phyloP scores from a whole-genome alignment of 2,329 filamentous ascomycete genomes.

The Cordyceps javanica region DNA sequence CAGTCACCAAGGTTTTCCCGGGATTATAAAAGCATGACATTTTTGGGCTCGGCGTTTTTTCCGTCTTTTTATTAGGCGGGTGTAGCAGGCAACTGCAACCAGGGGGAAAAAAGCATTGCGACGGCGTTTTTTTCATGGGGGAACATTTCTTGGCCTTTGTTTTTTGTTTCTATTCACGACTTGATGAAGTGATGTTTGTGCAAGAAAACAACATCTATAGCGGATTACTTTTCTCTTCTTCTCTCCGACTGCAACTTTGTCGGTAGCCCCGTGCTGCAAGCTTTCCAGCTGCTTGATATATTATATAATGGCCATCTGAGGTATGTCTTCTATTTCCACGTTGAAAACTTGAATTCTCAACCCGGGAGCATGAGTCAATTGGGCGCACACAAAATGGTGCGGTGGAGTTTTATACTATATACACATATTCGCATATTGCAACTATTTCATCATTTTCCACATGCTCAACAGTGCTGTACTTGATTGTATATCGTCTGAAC shows the following conservation, averaged over 20 bases:
- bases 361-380: neutral
- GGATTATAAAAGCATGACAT: slow-evolving; percentile 19
- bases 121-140: neutral
- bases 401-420: neutral
- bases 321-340: neutral
- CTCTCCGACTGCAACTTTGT: neutral
- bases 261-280: neutral
- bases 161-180: slow-evolving; percentile 6
- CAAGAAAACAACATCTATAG: neutral
- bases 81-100: neutral
- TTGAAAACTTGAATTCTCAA: neutral
- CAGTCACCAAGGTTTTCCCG: slow-evolving; percentile 38
- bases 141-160: neutral
- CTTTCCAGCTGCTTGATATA: neutral
- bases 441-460: neutral
- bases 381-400: neutral
- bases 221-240: neutral
- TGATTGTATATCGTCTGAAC: neutral
- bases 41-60: neutral
- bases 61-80: neutral
- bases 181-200: slow-evolving; percentile 5
- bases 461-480: neutral
- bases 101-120: slow-evolving; percentile 5
- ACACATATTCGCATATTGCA: neutral
- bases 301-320: neutral